A percentile compares a stretch with the other conserved stretches of the same genome.
Conservation (phyloP, 1,284 basidiomycete species). For the Apiotrichum gamsii region DNA sequence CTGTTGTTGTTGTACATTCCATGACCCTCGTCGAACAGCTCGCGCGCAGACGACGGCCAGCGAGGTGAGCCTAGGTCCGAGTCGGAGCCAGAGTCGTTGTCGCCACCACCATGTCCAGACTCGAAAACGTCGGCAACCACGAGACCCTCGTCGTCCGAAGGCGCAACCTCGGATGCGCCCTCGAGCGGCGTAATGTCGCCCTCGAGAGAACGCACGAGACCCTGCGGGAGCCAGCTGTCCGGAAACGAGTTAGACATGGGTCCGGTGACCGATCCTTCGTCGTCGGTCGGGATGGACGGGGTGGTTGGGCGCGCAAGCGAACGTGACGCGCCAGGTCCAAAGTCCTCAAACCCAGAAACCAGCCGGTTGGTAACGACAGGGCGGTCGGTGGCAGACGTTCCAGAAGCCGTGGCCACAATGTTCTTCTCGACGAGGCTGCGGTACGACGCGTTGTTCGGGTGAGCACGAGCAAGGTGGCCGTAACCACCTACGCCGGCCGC, state of each 20-base stretch:
- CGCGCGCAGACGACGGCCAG: conserved; percentile 4
- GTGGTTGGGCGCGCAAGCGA: conserved; percentile 10
- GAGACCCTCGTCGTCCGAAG: conserved; percentile 1
- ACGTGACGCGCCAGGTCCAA: conserved; percentile 37
- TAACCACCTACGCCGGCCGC: conserved; percentile 21
- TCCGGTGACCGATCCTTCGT: conserved; percentile 44
- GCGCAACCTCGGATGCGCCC: conserved; percentile 10
- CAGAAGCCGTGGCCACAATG: background rate
- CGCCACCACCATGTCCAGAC: background rate
- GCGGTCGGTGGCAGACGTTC: conserved; percentile 6
- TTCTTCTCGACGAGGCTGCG: conserved; percentile 20
- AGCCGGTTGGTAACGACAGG: too few species aligned
- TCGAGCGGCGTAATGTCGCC: conserved; percentile 43
- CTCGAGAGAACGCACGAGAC: conserved; percentile 46
- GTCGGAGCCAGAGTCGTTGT: conserved; percentile 26
- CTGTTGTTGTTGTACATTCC: too few species aligned
- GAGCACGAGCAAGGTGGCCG: conserved; percentile 23
- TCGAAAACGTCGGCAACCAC: too few species aligned
- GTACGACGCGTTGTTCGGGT: conserved; percentile 20
- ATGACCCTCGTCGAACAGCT: conserved; percentile 2
- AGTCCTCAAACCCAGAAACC: conserved; percentile 46
- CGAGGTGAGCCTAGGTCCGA: conserved; percentile 19
- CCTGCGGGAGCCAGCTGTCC: conserved; percentile 44
- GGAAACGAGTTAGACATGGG: conserved; percentile 45
- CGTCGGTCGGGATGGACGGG: conserved; percentile 8